Percentiles rank a stretch among this genome's conserved stretches.
Conservation (phyloP, 2,329 filamentous ascomycete species). For the Diplodia corticola region DNA sequence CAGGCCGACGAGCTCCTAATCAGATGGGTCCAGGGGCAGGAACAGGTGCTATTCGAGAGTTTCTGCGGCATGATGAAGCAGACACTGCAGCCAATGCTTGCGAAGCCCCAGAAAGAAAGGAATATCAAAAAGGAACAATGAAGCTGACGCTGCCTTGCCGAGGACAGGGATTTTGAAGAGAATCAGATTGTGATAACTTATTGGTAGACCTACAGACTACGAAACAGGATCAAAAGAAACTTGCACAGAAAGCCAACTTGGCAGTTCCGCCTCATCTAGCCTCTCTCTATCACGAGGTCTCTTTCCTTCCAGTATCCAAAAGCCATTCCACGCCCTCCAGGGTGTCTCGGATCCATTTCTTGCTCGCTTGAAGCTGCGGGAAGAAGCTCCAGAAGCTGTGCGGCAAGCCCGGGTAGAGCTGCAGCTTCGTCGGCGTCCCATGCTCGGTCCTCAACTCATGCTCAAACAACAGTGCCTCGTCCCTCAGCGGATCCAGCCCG, state of each 20-base stretch:
- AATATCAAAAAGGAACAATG: conserved; percentile 6
- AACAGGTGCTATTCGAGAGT: conserved; percentile 77
- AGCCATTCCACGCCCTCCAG: conserved; percentile 13
- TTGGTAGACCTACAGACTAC: not conserved
- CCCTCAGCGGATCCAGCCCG: conserved; percentile 52
- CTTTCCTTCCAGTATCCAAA: not conserved
- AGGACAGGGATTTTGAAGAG: not conserved
- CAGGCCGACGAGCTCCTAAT: conserved; percentile 42
- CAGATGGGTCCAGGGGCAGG: conserved; percentile 74
- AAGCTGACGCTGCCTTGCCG: conserved; percentile 7
- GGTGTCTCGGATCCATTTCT: conserved; percentile 23
- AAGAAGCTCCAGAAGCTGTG: conserved; percentile 44
- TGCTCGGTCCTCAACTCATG: conserved; percentile 47
- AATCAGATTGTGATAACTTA: conserved; percentile 8
- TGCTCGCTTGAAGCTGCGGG: conserved; percentile 32
- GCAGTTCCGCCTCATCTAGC: not conserved
- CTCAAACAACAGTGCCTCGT: conserved; percentile 57
- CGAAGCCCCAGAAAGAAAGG: not conserved
- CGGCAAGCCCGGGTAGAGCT: conserved; percentile 47
- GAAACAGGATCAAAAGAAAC: not conserved
- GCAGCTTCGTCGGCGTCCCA: conserved; percentile 46
- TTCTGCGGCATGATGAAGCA: conserved; percentile 52
- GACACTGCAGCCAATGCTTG: conserved; percentile 2
- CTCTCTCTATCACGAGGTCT: not conserved
- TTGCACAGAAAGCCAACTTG: not conserved